Evolutionary conservation across 1,139 yeast genomes (phyloP).

Genomic region (Suzukiozyma palmioleophila): DNA sequence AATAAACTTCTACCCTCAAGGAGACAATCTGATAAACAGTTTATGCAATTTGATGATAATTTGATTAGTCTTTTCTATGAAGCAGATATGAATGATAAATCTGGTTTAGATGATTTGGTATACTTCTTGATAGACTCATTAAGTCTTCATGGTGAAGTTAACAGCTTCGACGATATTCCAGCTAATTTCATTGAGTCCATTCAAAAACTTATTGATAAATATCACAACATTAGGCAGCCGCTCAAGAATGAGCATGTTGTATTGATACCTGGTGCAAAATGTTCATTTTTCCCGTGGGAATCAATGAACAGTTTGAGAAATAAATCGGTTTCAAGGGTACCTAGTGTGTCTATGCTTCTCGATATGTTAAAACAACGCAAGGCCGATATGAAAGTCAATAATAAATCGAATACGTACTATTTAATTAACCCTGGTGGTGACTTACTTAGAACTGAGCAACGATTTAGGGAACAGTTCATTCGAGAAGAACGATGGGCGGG

Average conservation of each 20-base stretch:
- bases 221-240: slow-evolving; percentile 18
- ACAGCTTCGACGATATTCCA: slow-evolving; percentile 51
- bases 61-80: slow-evolving; percentile 51
- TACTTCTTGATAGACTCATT: slow-evolving; percentile 58
- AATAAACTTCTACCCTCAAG: slow-evolving; percentile 35
- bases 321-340: slow-evolving; percentile 68
- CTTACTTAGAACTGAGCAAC: slow-evolving; percentile 59
- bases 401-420: slow-evolving; percentile 37
- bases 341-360: slow-evolving; percentile 53
- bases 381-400: slow-evolving; percentile 7
- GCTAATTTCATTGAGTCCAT: slow-evolving; percentile 35
- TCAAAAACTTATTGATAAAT: slow-evolving; percentile 33
- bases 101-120: slow-evolving; percentile 51
- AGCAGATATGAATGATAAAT: slow-evolving; percentile 23
- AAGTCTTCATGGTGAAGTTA: slow-evolving; percentile 58
- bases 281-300: slow-evolving; percentile 86
- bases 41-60: slow-evolving; percentile 44
- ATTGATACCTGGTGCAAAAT: slow-evolving; percentile 59
- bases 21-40: slow-evolving; percentile 11
- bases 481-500: slow-evolving; percentile 50
- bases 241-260: slow-evolving; percentile 49
- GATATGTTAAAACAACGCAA: slow-evolving; percentile 28
- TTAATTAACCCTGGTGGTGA: slow-evolving; percentile 83
- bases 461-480: slow-evolving; percentile 48
- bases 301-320: slow-evolving; percentile 53